Conservation (phyloP, 2,329 filamentous ascomycete genomes). For the Cadophora sp. region DNA sequence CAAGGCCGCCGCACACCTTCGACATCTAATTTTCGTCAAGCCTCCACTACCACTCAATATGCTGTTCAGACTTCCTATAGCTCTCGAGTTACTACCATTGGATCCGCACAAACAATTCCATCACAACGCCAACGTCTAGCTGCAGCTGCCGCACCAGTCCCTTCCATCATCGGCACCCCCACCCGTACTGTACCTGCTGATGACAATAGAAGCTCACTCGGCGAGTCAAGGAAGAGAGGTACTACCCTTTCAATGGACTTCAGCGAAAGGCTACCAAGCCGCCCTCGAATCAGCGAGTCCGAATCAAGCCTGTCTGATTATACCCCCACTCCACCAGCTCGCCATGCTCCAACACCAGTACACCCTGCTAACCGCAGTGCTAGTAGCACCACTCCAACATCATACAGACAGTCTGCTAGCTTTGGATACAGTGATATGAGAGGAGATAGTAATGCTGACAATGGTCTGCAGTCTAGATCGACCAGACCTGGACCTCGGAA, state of each 20-base stretch:
- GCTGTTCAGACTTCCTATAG: too few species aligned
- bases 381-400: background rate
- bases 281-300: background rate
- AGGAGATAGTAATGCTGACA: background rate
- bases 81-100: too few species aligned
- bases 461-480: background rate
- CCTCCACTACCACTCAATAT: too few species aligned
- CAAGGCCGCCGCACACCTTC: background rate
- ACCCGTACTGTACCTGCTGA: background rate
- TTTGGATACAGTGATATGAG: background rate
- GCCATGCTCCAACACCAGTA: too few species aligned
- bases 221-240: background rate
- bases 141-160: background rate
- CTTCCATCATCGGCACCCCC: background rate
- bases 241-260: background rate
- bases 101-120: background rate
- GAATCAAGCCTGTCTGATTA: background rate
- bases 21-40: background rate
- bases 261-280: slow-evolving; percentile 6
- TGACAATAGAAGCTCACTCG: background rate
- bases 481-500: background rate
- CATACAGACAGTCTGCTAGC: background rate
- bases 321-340: background rate
- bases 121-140: background rate
- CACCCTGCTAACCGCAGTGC: background rate